Conservation (phyloP, 129 eudicot genomes). For the Kitagawia praeruptora region DNA sequence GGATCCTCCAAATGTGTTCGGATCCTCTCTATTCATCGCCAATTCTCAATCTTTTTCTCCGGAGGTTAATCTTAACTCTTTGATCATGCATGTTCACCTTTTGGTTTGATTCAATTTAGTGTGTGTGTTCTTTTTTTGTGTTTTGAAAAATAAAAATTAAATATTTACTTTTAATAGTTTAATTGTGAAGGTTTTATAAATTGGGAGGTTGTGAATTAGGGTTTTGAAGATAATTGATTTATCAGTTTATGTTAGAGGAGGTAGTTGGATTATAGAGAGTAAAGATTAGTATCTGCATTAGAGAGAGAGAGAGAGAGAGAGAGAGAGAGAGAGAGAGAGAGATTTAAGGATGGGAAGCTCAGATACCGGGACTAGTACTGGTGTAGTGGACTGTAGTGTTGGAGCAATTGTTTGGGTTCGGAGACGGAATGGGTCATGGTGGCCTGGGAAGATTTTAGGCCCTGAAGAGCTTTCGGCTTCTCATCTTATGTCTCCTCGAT, state of each 20-base stretch:
- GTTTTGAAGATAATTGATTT: not conserved
- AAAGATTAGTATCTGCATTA: not conserved
- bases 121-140: not conserved
- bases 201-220: not conserved
- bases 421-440: constrained; percentile 97
- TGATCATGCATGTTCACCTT: not conserved
- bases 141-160: not conserved
- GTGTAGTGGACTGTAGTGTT: constrained; percentile 51
- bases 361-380: constrained; percentile 44
- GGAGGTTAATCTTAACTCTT: constrained; percentile 36
- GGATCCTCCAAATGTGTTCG: constrained; percentile 36
- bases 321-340: too few species aligned
- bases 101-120: not conserved
- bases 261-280: not conserved
- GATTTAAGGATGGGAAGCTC: constrained; percentile 51
- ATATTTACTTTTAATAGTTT: not conserved
- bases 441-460: constrained; percentile 98
- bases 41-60: constrained; percentile 39
- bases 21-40: constrained; percentile 20
- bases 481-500: constrained; percentile 92
- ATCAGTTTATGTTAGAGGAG: not conserved
- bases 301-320: too few species aligned
- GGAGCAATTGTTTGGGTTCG: constrained; percentile 98
- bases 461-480: constrained; percentile 81
- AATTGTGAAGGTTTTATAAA: not conserved